phyloP scores from a whole-genome alignment of 495 filamentous ascomycete genomes.

The Neurospora tetraspora region DNA sequence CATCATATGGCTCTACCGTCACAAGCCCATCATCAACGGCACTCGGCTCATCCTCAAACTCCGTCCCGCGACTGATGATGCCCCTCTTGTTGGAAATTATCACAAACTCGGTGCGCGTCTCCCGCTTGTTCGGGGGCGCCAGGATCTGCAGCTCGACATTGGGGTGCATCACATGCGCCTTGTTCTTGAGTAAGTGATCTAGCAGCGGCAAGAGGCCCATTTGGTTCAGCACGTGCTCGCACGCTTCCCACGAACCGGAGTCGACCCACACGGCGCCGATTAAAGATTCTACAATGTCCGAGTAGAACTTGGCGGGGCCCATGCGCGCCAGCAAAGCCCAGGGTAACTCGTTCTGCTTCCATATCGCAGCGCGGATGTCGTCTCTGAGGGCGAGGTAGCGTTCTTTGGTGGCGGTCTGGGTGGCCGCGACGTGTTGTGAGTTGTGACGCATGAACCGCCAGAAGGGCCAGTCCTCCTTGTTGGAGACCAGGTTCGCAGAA shows the following conservation, averaged over 20 bases:
- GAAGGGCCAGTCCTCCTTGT: constrained; percentile 33
- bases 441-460: constrained; percentile 62
- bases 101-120: not conserved
- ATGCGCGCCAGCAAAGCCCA: constrained; percentile 63
- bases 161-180: constrained; percentile 60
- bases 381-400: constrained; percentile 42
- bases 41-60: constrained; percentile 42
- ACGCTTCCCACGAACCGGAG: constrained; percentile 50
- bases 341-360: constrained; percentile 49
- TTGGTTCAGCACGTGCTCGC: constrained; percentile 47
- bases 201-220: constrained; percentile 58
- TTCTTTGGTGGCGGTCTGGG: constrained; percentile 31
- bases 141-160: constrained; percentile 57
- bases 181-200: constrained; percentile 46
- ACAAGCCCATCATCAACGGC: constrained; percentile 15
- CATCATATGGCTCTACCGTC: constrained; percentile 8
- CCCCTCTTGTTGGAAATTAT: not conserved
- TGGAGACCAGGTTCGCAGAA: not conserved
- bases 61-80: constrained; percentile 9
- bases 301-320: constrained; percentile 69
- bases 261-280: constrained; percentile 85
- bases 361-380: constrained; percentile 34
- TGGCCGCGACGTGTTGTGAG: constrained; percentile 30
- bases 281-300: constrained; percentile 73
- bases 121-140: constrained; percentile 7